Percentiles rank a stretch among this genome's conserved stretches.
Conservation (phyloP, 768 basidiomycete species). For the Lentinula sp. region DNA sequence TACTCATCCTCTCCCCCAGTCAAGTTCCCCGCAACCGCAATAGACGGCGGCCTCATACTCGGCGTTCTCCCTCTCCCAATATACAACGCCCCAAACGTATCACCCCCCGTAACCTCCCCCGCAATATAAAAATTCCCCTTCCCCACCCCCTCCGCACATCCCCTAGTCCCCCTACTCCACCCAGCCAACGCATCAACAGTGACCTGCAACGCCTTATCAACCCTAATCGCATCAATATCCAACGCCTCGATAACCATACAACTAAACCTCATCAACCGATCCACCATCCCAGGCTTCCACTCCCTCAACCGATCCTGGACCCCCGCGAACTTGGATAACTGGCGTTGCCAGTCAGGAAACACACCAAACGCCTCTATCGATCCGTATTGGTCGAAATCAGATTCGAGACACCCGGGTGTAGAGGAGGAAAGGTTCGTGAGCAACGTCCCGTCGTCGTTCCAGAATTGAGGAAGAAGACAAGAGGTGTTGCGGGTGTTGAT, state of each 20-base stretch:
- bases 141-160: slow-evolving; percentile 63
- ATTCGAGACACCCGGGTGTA: slow-evolving; percentile 60
- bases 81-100: slow-evolving; percentile 85
- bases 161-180: slow-evolving; percentile 71
- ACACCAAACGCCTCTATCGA: slow-evolving; percentile 99
- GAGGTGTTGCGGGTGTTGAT: slow-evolving; percentile 66
- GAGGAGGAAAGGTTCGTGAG: slow-evolving; percentile 23
- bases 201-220: slow-evolving; percentile 92
- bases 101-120: slow-evolving; percentile 85
- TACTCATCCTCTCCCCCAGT: slow-evolving; percentile 59
- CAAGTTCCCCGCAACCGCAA: slow-evolving; percentile 62
- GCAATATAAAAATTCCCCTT: slow-evolving; percentile 89
- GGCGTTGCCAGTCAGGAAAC: slow-evolving; percentile 36
- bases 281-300: slow-evolving; percentile 79
- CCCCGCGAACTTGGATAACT: slow-evolving; percentile 47
- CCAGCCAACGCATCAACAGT: slow-evolving; percentile 73
- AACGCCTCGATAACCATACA: slow-evolving; percentile 86
- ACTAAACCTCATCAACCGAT: slow-evolving; percentile 69
- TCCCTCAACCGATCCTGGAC: slow-evolving; percentile 95
- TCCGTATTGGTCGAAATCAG: slow-evolving; percentile 93
- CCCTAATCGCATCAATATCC: slow-evolving; percentile 90
- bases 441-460: slow-evolving; percentile 63
- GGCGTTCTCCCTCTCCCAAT: slow-evolving; percentile 86
- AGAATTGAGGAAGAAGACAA: slow-evolving; percentile 74
- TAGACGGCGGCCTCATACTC: slow-evolving; percentile 59